Percentiles rank a stretch among this genome's conserved stretches.
Conservation (phyloP, 2,329 filamentous ascomycete genomes). For the Colletotrichum horii region DNA sequence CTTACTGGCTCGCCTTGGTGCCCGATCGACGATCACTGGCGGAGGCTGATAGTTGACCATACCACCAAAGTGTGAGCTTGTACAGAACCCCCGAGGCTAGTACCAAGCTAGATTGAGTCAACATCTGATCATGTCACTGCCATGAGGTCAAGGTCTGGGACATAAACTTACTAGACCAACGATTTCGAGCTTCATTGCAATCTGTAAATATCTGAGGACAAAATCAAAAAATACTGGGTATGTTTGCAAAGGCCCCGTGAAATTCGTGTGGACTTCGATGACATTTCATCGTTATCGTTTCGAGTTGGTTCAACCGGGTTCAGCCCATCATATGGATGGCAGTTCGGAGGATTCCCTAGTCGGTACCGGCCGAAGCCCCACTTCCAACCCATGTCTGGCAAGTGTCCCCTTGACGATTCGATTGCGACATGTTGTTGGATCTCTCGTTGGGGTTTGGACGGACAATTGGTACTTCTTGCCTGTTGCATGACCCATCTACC, state of each 20-base stretch:
- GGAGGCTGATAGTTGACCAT: too few species aligned
- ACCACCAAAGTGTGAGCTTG: not conserved
- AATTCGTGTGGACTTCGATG: not conserved
- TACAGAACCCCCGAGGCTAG: not conserved
- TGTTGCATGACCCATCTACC: not conserved
- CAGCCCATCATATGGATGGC: not conserved
- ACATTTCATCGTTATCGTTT: not conserved
- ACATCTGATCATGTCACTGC: too few species aligned
- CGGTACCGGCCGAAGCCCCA: not conserved
- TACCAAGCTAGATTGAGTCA: not conserved
- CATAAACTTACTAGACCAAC: not conserved
- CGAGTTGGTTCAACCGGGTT: not conserved
- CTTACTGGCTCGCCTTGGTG: too few species aligned
- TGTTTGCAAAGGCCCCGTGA: too few species aligned
- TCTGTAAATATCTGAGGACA: too few species aligned
- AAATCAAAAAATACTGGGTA: too few species aligned
- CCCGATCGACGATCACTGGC: too few species aligned
- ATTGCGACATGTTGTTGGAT: not conserved
- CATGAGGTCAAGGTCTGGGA: fast-evolving
- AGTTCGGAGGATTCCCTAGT: not conserved
- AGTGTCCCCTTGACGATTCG: not conserved
- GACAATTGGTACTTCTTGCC: not conserved
- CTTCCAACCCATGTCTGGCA: not conserved
- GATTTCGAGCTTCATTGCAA: not conserved
- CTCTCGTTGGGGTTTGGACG: not conserved